Conservation (phyloP, 2,329 filamentous ascomycete genomes). For the Dendryphion nanum region DNA sequence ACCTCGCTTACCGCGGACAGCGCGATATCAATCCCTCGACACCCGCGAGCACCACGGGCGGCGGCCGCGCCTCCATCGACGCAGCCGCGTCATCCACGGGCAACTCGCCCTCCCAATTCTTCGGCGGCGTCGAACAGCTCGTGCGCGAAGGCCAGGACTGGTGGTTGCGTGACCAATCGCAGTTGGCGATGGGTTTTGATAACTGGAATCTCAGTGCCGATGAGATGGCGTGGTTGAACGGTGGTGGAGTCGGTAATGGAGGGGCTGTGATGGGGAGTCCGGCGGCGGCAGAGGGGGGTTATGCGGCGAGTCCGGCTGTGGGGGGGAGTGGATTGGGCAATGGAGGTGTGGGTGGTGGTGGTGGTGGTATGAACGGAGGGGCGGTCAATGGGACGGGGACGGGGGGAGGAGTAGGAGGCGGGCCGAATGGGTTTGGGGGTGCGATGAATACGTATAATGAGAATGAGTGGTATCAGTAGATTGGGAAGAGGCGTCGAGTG, state of each 20-base stretch:
- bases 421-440: conserved; percentile 23
- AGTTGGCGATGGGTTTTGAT: conserved; percentile 60
- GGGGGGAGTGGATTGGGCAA: too few relatives aligned
- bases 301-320: conserved; percentile 1
- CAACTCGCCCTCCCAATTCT: conserved; percentile 52
- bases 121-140: conserved; percentile 60
- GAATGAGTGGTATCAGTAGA: conserved; percentile 42
- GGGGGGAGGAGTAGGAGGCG: conserved; percentile 13
- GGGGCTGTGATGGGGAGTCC: conserved; percentile 12
- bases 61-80: conserved; percentile 24
- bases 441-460: conserved; percentile 36
- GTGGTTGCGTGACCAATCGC: conserved; percentile 62
- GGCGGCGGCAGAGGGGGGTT: conserved; percentile 5
- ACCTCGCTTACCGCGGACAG: conserved; percentile 32
- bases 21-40: conserved; percentile 22
- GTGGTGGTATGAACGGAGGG: conserved; percentile 7
- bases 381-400: conserved; percentile 10
- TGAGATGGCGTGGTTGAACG: conserved; percentile 29
- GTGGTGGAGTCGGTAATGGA: conserved; percentile 6
- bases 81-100: conserved; percentile 22
- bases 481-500: too few relatives aligned
- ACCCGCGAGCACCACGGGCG: conserved; percentile 20
- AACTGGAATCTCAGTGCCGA: conserved; percentile 52
- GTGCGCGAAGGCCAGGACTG: conserved; percentile 62
- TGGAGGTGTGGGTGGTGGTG: conserved; percentile 14